Evolutionary conservation across 331 rosid genomes (phyloP), one percentile per base, ranked within the genome.

Genomic region (Spiraea crenata): DNA sequence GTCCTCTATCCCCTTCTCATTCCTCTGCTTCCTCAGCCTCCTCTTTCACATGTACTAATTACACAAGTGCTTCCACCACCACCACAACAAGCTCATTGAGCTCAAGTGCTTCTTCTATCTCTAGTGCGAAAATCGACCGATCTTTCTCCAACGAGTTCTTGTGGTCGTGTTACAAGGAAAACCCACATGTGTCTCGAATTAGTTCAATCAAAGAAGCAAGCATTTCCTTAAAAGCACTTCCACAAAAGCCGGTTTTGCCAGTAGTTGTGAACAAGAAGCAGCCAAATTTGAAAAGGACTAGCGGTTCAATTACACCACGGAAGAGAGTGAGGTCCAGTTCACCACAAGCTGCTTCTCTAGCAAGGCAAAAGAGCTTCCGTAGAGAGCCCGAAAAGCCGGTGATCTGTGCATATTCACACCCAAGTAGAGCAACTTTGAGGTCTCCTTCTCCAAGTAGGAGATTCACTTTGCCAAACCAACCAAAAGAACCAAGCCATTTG

Each of bases 101-200:
- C 74, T 88, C 97, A 1, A 76, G 64, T 13, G 63, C 90, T 10
- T 72, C 85, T 19, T 85, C 96, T 3, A 31, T 67, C 9, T 74
- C 79, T 5, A 55, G 58, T 72, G 83, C 90, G 3, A 86, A 82
- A 72, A 86, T 87, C 7, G 86, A 85, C 6, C 37, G 79, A 15
- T 84, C 93, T 6, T 91, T 83, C 85, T 87, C 97, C 37, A 90
- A 91, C 57, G 88, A 95, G 6, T 89, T 81, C 76, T 76, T 86
- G 40, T 74, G 80, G 82, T 86, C 97, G 0, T 85, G 92, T 20
- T 87, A 85, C 80, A 85, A 82, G 19, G 91, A 91, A 25, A 93
- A 87, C 74, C 90, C 90, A 0, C 96, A 89, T 46, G 75, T 91
- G 34, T 17, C 79, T 60, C 93, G 87, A 6, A 86, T 91, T 57